Conservation (phyloP, 139 green algal species). For the Tetraselmis striata region DNA sequence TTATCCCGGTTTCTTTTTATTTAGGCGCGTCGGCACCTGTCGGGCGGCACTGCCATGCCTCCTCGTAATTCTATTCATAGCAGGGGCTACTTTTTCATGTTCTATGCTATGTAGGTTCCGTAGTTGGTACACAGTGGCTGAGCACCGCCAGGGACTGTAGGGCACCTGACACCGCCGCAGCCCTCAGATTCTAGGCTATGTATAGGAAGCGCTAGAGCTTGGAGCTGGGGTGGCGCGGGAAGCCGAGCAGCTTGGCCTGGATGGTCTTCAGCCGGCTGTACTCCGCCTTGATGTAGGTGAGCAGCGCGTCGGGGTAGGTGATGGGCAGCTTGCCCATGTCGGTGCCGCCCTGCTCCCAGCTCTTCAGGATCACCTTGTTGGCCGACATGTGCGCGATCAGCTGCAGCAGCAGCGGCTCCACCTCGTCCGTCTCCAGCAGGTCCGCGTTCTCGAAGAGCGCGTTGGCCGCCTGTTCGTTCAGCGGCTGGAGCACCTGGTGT, state of each 20-base stretch:
- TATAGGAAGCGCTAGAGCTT: neutral
- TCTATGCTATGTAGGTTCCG: too few species aligned
- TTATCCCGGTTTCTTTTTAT: too few species aligned
- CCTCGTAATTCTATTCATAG: too few species aligned
- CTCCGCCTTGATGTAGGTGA: neutral
- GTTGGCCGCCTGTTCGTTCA: conserved; percentile 70
- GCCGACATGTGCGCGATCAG: conserved; percentile 70
- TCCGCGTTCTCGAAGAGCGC: conserved; percentile 51
- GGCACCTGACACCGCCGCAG: too few species aligned
- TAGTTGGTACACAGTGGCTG: too few species aligned
- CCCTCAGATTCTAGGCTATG: too few species aligned
- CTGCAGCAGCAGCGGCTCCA: conserved; percentile 73
- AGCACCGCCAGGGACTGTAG: too few species aligned
- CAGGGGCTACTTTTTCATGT: too few species aligned
- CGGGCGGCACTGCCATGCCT: too few species aligned
- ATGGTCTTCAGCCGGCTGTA: neutral
- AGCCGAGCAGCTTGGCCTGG: neutral
- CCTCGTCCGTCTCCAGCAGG: conserved; percentile 48
- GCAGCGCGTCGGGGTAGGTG: neutral
- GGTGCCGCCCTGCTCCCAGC: conserved; percentile 17
- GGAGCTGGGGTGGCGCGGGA: neutral
- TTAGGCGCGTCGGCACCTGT: too few species aligned
- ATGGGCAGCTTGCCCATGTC: neutral
- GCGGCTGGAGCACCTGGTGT: conserved; percentile 68
- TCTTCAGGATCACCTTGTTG: conserved; percentile 58